These are phyloP conservation scores for Fusarium sp. DNA, from an alignment of 2,329 filamentous ascomycete genomes.

Conservation along the genomic window DNA sequence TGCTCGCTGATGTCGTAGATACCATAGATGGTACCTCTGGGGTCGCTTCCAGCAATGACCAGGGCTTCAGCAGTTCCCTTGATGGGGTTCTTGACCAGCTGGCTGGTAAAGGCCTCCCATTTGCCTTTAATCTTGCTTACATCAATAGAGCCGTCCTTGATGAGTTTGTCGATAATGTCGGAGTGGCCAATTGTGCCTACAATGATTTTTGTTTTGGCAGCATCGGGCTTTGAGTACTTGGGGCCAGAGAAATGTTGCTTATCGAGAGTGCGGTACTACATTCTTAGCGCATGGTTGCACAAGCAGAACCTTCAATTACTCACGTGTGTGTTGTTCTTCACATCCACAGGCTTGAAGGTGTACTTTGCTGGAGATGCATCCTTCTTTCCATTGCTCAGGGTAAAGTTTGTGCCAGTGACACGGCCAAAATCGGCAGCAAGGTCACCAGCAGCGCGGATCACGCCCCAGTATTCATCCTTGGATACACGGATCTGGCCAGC, in stretches of 20 bases:
- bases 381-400: slow-evolving; percentile 64
- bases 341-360: slow-evolving; percentile 59
- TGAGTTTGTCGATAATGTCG: slow-evolving; percentile 61
- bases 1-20: slow-evolving; percentile 72
- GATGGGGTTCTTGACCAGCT: slow-evolving; percentile 64
- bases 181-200: slow-evolving; percentile 77
- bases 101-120: slow-evolving; percentile 77
- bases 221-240: slow-evolving; percentile 57
- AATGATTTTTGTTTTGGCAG: slow-evolving; percentile 71
- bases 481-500: slow-evolving; percentile 68
- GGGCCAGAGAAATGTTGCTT: slow-evolving; percentile 55
- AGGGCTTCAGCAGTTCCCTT: slow-evolving; percentile 59
- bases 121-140: slow-evolving; percentile 68
- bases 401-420: slow-evolving; percentile 76
- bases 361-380: slow-evolving; percentile 57
- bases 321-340: slow-evolving; percentile 63
- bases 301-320: slow-evolving; percentile 25
- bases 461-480: slow-evolving; percentile 73
- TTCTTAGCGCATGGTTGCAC: neutral
- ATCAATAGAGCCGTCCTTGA: slow-evolving; percentile 49
- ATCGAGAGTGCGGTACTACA: slow-evolving; percentile 36
- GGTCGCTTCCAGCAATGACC: slow-evolving; percentile 70
- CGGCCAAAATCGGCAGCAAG: slow-evolving; percentile 77
- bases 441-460: slow-evolving; percentile 76
- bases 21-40: slow-evolving; percentile 71